Percentiles rank a stretch among this genome's conserved stretches.
phyloP scores from a whole-genome alignment of 1,139 yeast genomes.

The Yamadazyma epiphylla region DNA sequence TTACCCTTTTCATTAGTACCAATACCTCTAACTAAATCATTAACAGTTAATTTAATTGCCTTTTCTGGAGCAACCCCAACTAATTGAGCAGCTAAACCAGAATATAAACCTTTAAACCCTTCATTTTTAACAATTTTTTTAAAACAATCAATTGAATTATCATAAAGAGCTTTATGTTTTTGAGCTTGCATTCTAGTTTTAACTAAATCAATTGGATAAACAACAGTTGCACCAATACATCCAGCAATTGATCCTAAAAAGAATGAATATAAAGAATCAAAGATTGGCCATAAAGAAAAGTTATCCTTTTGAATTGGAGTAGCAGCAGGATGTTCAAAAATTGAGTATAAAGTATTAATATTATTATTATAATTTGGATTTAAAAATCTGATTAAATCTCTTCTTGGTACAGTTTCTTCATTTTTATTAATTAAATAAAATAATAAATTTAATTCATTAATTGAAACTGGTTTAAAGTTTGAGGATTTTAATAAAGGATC shows the following conservation, averaged over 20 bases:
- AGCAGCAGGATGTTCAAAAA: slow-evolving; percentile 44
- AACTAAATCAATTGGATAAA: slow-evolving; percentile 93
- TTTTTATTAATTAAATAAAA: slow-evolving; percentile 46
- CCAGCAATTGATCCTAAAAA: slow-evolving; percentile 93
- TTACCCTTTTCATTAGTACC: slow-evolving; percentile 60
- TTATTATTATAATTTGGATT: slow-evolving; percentile 45
- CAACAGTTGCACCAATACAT: slow-evolving; percentile 97
- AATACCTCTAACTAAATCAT: slow-evolving; percentile 78
- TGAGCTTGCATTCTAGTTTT: slow-evolving; percentile 98
- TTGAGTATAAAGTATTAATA: slow-evolving; percentile 29
- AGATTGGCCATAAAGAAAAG: slow-evolving; percentile 53
- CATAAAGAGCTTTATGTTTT: slow-evolving; percentile 66
- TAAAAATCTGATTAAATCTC: slow-evolving; percentile 46
- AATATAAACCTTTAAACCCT: slow-evolving; percentile 85
- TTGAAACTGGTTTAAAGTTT: slow-evolving; percentile 47
- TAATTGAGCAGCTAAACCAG: slow-evolving; percentile 91
- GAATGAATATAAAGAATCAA: slow-evolving; percentile 86
- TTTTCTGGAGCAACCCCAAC: slow-evolving; percentile 98
- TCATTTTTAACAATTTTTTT: slow-evolving; percentile 71
- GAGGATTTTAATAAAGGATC: slow-evolving; percentile 51
- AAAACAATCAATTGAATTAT: slow-evolving; percentile 84
- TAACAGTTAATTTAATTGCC: slow-evolving; percentile 93
- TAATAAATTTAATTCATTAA: slow-evolving; percentile 42
- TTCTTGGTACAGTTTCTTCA: slow-evolving; percentile 47
- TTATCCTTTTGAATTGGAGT: slow-evolving; percentile 32